Base-by-base conservation (phyloP, 2,329 filamentous ascomycete genomes). In the Cercospora canescens region DNA sequence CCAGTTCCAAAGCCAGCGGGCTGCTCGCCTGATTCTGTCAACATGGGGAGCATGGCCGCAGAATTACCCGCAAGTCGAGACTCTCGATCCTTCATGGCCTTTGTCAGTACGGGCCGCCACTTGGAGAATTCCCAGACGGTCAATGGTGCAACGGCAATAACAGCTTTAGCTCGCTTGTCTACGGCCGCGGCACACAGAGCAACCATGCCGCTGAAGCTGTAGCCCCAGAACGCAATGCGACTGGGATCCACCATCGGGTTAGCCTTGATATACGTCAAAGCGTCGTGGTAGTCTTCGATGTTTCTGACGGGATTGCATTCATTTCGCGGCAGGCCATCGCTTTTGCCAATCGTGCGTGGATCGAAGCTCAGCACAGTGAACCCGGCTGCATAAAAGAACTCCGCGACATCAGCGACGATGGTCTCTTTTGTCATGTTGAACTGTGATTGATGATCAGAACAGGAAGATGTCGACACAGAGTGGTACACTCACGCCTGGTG, bases 351-450 rank as follows among this genome's bases (percentile, higher is more conserved):
- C 26, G 66, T 71, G 5, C 81, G 75, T 0, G 77, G 74, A 56
- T 82, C 80, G 66, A 78, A 81, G 4, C 74, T 52, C 3, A 81
- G 71, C 1, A 74, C 77, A 0, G 76, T 80, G 60, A 81, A 69
- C 16, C 77, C 79, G 0, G 69, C 66, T 2, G 58, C 35, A 57
- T 80, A 76, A 63, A 80, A 79, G 3, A 60, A 62, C 21, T 74
- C 69, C 4, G 79, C 35, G 1, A 39, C 35, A 14, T 39, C 35
- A 14, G 35, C 35, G 14, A 39, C 35, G 35, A 39, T 39, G 8
- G 35, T 39, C 35, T 39, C 35, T 14, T 39, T 39, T 5, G 35
- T 39, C 35, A 39, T 39, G 35, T 39, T 39, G 9, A 39, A 39
- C 35, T 39, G 35, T 39, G 12, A 2, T 39, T 14, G 16, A 39